phyloP scores from a whole-genome alignment of 495 filamentous ascomycete genomes.

The Penicillium silybi region DNA sequence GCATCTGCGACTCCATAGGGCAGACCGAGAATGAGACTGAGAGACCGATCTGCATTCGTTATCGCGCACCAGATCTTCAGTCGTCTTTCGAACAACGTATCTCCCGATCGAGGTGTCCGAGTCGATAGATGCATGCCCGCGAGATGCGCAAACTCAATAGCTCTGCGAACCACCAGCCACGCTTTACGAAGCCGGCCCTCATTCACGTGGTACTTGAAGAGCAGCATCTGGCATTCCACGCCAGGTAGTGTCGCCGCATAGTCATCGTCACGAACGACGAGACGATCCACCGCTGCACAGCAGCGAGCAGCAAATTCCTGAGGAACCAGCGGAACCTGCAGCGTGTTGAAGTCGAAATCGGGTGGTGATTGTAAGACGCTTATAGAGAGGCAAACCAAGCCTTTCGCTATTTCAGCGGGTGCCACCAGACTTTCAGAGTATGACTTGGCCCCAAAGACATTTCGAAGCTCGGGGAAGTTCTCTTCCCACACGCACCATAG shows the following conservation, averaged over 20 bases:
- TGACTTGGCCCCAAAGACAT: not conserved
- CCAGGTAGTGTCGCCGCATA: slow-evolving; percentile 46
- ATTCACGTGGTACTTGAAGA: slow-evolving; percentile 44
- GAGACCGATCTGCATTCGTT: slow-evolving; percentile 39
- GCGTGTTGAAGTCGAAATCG: slow-evolving; percentile 19
- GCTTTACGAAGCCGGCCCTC: slow-evolving; percentile 49
- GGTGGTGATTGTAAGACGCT: slow-evolving; percentile 31
- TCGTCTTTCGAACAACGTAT: slow-evolving; percentile 23
- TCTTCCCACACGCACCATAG: slow-evolving; percentile 32
- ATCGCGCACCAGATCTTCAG: slow-evolving; percentile 45
- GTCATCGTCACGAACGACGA: slow-evolving; percentile 46
- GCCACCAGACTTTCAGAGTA: slow-evolving; percentile 13
- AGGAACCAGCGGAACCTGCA: slow-evolving; percentile 22
- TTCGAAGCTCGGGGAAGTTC: slow-evolving; percentile 22
- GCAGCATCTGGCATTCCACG: slow-evolving; percentile 46
- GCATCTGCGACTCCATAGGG: slow-evolving; percentile 42
- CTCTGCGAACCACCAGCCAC: slow-evolving; percentile 47
- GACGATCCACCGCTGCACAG: slow-evolving; percentile 33
- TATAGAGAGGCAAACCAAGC: slow-evolving; percentile 31
- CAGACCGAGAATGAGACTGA: slow-evolving; percentile 48
- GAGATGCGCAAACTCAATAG: slow-evolving; percentile 45
- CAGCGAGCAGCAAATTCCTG: slow-evolving; percentile 29
- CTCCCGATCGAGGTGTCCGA: slow-evolving; percentile 14
- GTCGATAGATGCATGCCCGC: slow-evolving; percentile 40
- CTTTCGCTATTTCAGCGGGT: slow-evolving; percentile 34